Percentiles rank a stretch among this genome's conserved stretches.
phyloP scores from a whole-genome alignment of 306 rosid genomes.

The Cucurbita argyrosperma region DNA sequence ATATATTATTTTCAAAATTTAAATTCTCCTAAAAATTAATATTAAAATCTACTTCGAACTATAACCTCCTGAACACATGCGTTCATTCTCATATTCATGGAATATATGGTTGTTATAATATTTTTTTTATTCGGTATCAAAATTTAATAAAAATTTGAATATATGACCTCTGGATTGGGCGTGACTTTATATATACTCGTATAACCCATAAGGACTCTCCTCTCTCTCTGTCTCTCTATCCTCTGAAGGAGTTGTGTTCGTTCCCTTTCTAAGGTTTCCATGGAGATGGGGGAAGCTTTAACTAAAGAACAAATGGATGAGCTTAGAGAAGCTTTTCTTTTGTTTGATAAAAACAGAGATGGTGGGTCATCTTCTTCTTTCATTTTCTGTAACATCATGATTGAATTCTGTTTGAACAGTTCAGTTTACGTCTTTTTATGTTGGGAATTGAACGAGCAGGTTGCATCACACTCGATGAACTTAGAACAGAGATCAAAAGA shows the following conservation, averaged over 20 bases:
- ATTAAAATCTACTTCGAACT: not conserved
- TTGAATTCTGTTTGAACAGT: not conserved
- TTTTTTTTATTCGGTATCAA: not conserved
- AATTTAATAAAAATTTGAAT: too few relatives aligned
- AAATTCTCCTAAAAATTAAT: not conserved
- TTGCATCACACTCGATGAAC: conserved; percentile 73
- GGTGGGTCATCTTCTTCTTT: conserved; percentile 36
- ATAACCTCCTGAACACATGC: not conserved
- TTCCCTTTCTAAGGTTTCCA: not conserved
- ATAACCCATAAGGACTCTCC: too few relatives aligned
- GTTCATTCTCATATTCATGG: not conserved
- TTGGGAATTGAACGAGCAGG: conserved; percentile 21
- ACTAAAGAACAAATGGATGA: conserved; percentile 54
- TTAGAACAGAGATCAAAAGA: conserved; percentile 61
- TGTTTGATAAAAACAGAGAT: conserved; percentile 81
- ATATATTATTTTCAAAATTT: not conserved
- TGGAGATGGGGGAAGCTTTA: conserved; percentile 40
- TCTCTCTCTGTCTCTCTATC: not conserved
- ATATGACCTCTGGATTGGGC: not conserved
- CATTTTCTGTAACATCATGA: not conserved
- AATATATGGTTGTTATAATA: not conserved
- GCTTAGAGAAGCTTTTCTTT: conserved; percentile 63
- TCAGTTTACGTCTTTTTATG: not conserved
- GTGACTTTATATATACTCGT: not conserved
- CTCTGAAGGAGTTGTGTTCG: not conserved